These are phyloP conservation scores for Rhododendron griersonianum DNA, from an alignment of 148 eudicot genomes.

Conservation along the genomic window DNA sequence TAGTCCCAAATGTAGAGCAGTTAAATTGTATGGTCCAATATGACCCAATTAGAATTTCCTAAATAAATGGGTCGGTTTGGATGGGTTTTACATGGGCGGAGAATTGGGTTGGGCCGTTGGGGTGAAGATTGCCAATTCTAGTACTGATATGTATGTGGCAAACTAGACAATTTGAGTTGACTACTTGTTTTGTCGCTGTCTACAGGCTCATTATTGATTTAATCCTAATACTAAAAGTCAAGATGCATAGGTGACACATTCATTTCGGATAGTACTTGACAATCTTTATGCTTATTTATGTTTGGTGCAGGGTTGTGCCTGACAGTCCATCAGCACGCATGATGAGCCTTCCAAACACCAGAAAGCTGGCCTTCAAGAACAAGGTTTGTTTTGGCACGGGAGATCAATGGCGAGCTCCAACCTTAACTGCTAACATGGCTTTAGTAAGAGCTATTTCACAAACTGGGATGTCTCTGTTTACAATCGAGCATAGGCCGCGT, in stretches of 20 bases:
- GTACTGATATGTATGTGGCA: too few species aligned
- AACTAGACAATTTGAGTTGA: neutral
- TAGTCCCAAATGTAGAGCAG: neutral
- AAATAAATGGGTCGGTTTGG: neutral
- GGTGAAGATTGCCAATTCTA: neutral
- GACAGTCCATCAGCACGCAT: slow-evolving; percentile 75
- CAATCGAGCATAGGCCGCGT: slow-evolving; percentile 73
- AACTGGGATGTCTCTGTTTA: slow-evolving; percentile 77
- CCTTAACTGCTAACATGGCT: slow-evolving; percentile 90
- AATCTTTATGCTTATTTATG: neutral
- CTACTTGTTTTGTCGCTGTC: neutral
- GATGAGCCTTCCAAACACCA: slow-evolving; percentile 74
- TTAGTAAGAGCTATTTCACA: slow-evolving; percentile 90
- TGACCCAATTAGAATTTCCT: neutral
- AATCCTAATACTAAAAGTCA: neutral
- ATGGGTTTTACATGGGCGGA: neutral
- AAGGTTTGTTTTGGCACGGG: slow-evolving; percentile 92
- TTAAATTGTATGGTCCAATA: neutral
- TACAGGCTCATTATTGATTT: neutral
- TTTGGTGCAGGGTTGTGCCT: slow-evolving; percentile 57
- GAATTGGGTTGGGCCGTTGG: neutral
- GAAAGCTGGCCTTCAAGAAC: slow-evolving; percentile 84
- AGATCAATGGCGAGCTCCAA: slow-evolving; percentile 70
- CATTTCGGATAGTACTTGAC: neutral
- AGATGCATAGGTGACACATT: neutral